Evolutionary conservation across 441 rosid genomes (phyloP).

Genomic region (Pelargonium cotyledonis): DNA sequence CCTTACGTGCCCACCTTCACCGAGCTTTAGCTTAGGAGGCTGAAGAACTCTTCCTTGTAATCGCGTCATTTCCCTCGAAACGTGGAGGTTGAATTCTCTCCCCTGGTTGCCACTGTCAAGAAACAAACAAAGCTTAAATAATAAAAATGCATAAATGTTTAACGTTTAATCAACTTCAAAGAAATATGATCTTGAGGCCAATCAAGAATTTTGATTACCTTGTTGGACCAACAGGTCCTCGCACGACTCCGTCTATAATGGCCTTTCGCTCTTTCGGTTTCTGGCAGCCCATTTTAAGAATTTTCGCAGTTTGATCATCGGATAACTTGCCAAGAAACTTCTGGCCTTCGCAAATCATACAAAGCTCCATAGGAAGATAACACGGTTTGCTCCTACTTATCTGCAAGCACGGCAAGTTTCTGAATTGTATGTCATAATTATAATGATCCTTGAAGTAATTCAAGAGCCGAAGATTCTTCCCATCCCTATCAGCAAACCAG

Average conservation of each 20-base stretch:
- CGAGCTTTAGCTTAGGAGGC: conserved; percentile 93
- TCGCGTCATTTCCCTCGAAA: conserved; percentile 79
- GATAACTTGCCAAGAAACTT: conserved; percentile 94
- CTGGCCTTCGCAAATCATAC: conserved; percentile 94
- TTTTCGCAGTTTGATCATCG: conserved; percentile 87
- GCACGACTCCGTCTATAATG: conserved; percentile 75
- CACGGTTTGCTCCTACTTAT: conserved; percentile 84
- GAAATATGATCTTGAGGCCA: conserved; percentile 5
- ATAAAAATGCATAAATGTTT: too few species aligned
- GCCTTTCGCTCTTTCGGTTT: conserved; percentile 80
- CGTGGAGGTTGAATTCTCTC: conserved; percentile 61
- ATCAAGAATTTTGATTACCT: conserved; percentile 38
- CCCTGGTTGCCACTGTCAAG: conserved; percentile 58
- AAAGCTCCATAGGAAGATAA: conserved; percentile 95
- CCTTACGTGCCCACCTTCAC: conserved; percentile 51
- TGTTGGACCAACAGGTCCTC: conserved; percentile 76
- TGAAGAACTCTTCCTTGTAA: conserved; percentile 79
- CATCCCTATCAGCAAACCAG: conserved; percentile 79
- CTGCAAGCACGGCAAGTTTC: conserved; percentile 88
- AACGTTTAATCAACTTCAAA: background rate
- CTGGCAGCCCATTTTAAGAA: conserved; percentile 89
- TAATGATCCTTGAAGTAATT: conserved; percentile 86
- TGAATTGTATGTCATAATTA: conserved; percentile 58
- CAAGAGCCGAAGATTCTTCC: conserved; percentile 60
- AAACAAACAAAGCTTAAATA: background rate